Conservation (phyloP, 352 stramenopile species). For the Phytophthora litchii region DNA sequence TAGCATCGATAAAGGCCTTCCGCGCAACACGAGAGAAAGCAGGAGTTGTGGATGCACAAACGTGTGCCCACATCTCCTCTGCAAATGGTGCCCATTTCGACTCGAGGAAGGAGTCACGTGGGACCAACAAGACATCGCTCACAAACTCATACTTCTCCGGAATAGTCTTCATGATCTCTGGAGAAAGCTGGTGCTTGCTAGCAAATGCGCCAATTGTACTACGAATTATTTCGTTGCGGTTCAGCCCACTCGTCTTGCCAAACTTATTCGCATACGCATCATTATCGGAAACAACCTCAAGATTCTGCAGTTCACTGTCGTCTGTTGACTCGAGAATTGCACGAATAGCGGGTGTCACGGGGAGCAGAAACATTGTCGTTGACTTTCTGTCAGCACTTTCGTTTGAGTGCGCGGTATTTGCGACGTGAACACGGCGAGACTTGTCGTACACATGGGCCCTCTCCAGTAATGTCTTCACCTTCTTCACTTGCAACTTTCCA, state of each 20-base stretch:
- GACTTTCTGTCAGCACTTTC: conserved; percentile 20
- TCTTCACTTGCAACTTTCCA: conserved; percentile 75
- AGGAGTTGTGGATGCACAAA: conserved; percentile 59
- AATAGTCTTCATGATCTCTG: conserved; percentile 39
- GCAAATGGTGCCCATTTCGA: conserved; percentile 58
- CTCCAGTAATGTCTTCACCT: conserved; percentile 80
- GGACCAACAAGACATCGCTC: conserved; percentile 71
- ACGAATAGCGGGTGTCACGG: conserved; percentile 52
- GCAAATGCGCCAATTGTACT: conserved; percentile 62
- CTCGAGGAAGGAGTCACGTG: conserved; percentile 68
- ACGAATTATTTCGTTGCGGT: conserved; percentile 76
- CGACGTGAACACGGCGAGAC: conserved; percentile 65
- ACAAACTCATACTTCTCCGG: conserved; percentile 85
- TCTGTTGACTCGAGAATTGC: conserved; percentile 26
- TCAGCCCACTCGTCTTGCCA: conserved; percentile 69
- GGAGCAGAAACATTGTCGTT: conserved; percentile 61
- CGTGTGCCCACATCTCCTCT: conserved; percentile 66
- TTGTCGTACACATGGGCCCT: conserved; percentile 76
- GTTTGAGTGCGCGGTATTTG: conserved; percentile 8
- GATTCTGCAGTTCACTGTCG: conserved; percentile 36
- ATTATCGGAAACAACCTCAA: conserved; percentile 56
- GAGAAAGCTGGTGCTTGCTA: conserved; percentile 47
- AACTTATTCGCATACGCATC: conserved; percentile 81
- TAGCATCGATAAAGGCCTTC: conserved; percentile 79
- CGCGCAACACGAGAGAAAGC: conserved; percentile 75